Evolutionary conservation across 371 early-diverging fungal genomes (phyloP).

Genomic region (Lichtheimia ornata): DNA sequence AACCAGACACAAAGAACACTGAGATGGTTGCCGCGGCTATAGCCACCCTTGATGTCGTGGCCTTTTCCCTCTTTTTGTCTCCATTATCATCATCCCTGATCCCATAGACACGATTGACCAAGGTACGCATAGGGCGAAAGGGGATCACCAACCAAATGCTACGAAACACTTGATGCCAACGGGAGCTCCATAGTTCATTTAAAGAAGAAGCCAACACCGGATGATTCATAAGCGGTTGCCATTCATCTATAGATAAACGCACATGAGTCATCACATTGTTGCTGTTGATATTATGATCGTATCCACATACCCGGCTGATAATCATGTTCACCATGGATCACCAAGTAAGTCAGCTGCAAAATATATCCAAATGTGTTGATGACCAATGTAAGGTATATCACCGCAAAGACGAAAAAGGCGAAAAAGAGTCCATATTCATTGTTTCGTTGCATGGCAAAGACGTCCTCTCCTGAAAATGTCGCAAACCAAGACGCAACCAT

Average conservation of each 20-base stretch:
- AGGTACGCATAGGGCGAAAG: constrained; percentile 28
- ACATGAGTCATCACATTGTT: background rate
- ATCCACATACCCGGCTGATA: constrained; percentile 27
- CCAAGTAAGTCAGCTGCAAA: constrained; percentile 25
- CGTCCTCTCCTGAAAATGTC: constrained; percentile 28
- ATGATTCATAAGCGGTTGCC: constrained; percentile 31
- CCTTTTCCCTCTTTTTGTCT: background rate
- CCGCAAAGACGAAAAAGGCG: constrained; percentile 14
- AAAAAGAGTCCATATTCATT: constrained; percentile 18
- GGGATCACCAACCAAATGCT: constrained; percentile 36
- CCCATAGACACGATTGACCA: background rate
- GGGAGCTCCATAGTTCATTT: constrained; percentile 11
- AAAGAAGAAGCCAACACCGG: constrained; percentile 20
- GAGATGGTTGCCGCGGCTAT: constrained; percentile 22
- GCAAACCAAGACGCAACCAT: constrained; percentile 22
- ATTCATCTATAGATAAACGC: constrained; percentile 29
- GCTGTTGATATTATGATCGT: too few relatives aligned
- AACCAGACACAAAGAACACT: constrained; percentile 31
- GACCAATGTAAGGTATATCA: constrained; percentile 18
- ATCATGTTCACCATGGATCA: constrained; percentile 21
- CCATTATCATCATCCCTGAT: background rate
- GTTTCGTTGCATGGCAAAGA: constrained; percentile 10
- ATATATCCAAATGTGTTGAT: constrained; percentile 28
- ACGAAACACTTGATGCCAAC: constrained; percentile 39
- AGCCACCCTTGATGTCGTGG: constrained; percentile 4